Conservation (phyloP, 106 monocot genomes). For the Dendrobium huoshanense region DNA sequence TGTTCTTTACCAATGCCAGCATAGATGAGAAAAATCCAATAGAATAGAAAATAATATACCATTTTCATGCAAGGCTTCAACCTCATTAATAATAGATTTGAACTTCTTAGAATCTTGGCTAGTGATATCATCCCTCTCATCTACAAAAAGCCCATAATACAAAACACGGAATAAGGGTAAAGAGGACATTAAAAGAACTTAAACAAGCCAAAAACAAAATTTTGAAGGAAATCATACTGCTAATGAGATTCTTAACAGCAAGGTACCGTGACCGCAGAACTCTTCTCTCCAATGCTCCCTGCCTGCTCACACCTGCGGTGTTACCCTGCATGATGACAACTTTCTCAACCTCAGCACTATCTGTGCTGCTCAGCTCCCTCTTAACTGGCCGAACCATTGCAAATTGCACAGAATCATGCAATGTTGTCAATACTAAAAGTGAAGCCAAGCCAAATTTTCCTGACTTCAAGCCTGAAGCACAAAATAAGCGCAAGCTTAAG, state of each 20-base stretch:
- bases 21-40: neutral
- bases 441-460: neutral
- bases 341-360: constrained; percentile 3
- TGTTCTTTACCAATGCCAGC: neutral
- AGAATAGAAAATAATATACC: constrained; percentile 20
- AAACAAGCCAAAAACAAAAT: neutral
- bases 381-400: constrained; percentile 20
- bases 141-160: constrained; percentile 18
- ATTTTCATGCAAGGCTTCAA: constrained; percentile 39
- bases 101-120: constrained; percentile 40
- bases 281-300: constrained; percentile 24
- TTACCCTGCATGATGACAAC: neutral
- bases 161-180: neutral
- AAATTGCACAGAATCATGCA: neutral
- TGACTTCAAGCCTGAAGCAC: neutral
- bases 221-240: constrained; percentile 17
- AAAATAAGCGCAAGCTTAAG: neutral
- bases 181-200: neutral
- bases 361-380: constrained; percentile 4
- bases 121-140: constrained; percentile 41
- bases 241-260: constrained; percentile 34
- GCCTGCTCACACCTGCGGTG: neutral
- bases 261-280: constrained; percentile 30
- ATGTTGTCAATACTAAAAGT: neutral
- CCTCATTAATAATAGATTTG: constrained; percentile 38